A percentile compares a stretch with the other conserved stretches of the same genome.
Conservation (phyloP, 352 stramenopile genomes). For the Globisporangium emineosum region DNA sequence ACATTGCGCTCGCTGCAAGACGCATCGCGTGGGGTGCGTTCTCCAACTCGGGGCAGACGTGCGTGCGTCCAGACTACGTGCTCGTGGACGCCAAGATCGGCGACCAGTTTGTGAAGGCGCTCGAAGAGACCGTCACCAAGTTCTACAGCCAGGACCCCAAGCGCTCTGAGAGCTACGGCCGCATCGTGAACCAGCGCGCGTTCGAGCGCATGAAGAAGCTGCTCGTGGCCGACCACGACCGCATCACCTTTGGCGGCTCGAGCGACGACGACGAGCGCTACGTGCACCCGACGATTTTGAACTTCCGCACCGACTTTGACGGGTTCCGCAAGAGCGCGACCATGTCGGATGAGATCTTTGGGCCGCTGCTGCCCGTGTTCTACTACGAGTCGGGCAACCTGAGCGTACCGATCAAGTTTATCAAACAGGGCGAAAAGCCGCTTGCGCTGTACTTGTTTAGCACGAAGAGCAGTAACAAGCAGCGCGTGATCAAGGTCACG, state of each 20-base stretch:
- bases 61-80: slow-evolving; percentile 93
- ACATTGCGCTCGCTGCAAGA: slow-evolving; percentile 50
- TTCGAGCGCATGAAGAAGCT: slow-evolving; percentile 24
- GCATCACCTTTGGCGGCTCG: slow-evolving; percentile 54
- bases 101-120: slow-evolving; percentile 41
- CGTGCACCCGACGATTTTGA: slow-evolving; percentile 87
- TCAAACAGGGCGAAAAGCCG: slow-evolving; percentile 59
- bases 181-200: slow-evolving; percentile 23
- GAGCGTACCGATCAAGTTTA: slow-evolving; percentile 30
- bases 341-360: slow-evolving; percentile 96
- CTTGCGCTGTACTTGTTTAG: slow-evolving; percentile 88
- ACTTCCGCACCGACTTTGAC: slow-evolving; percentile 65
- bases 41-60: slow-evolving; percentile 93
- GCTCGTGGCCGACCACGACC: slow-evolving; percentile 52
- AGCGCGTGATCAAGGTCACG: slow-evolving; percentile 47
- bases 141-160: slow-evolving; percentile 65
- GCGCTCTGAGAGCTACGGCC: slow-evolving; percentile 43
- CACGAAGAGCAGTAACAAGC: slow-evolving; percentile 27
- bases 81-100: slow-evolving; percentile 77
- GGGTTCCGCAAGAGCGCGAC: slow-evolving; percentile 51
- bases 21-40: slow-evolving; percentile 86
- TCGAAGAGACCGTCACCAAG: slow-evolving; percentile 32
- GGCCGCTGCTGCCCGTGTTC: slow-evolving; percentile 91
- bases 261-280: slow-evolving; percentile 71
- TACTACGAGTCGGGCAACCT: slow-evolving; percentile 56